phyloP scores from a whole-genome alignment of 768 basidiomycete species.

The Xerocomus spinulosus region DNA sequence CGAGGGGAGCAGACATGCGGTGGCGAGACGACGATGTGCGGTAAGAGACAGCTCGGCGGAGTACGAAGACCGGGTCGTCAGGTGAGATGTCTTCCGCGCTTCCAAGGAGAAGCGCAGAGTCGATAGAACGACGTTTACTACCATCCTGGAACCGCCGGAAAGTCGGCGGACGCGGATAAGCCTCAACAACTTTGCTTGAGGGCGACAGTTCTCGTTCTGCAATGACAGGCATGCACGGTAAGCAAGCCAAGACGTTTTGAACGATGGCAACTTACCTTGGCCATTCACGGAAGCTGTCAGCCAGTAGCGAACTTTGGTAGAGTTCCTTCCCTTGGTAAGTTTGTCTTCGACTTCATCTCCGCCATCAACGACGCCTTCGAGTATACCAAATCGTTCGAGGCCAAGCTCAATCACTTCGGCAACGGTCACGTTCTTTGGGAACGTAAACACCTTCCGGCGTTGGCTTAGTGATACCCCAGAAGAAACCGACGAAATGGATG shows the following conservation, averaged over 20 bases:
- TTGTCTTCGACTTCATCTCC: constrained; percentile 98
- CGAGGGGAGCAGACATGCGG: constrained; percentile 70
- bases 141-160: constrained; percentile 55
- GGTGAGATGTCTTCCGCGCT: constrained; percentile 67
- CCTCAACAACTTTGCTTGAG: constrained; percentile 81
- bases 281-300: constrained; percentile 55
- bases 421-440: constrained; percentile 93
- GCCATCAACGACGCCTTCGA: constrained; percentile 96
- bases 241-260: neutral
- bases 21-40: constrained; percentile 66
- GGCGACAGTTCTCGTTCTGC: constrained; percentile 76
- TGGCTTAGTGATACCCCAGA: constrained; percentile 55
- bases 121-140: constrained; percentile 82
- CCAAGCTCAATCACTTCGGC: constrained; percentile 94
- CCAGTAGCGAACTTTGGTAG: constrained; percentile 77
- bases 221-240: constrained; percentile 9
- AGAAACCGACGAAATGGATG: constrained; percentile 39
- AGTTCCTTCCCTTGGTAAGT: constrained; percentile 72
- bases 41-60: constrained; percentile 78
- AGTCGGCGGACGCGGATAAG: constrained; percentile 69
- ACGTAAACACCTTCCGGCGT: constrained; percentile 79
- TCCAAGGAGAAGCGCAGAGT: constrained; percentile 70
- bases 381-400: constrained; percentile 89
- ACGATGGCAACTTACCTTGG: constrained; percentile 48
- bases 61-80: constrained; percentile 85